Base-by-base conservation (phyloP, 495 filamentous ascomycete genomes). In the Aspergillus cavernicola region DNA sequence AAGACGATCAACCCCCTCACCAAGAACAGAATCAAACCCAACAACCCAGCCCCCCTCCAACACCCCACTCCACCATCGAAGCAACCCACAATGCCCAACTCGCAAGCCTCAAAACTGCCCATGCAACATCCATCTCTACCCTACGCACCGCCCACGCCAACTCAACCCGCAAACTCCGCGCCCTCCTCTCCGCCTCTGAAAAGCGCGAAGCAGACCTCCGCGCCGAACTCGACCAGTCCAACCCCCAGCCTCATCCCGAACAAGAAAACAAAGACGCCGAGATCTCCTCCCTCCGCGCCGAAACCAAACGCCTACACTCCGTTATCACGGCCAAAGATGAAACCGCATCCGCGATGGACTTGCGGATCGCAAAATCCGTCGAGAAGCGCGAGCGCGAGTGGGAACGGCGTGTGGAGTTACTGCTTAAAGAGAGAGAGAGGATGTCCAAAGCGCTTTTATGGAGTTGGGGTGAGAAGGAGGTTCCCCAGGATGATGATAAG, bases 1-100 rank as follows among this genome's bases (percentile, higher is more conserved):
- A 93, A 63, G 89, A 93, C 18, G 90, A 96, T 65, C 89, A 66
- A 44, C 6, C 16, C 20, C 47, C 46, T 9, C 18, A 49, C 60
- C 8, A 69, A 59, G 28, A 65, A 64, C 63, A 12, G 66, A 58
- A 43, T 62, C 66, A 38, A 64, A 61, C n/a, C 63, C 55, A 67
- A 61, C 15, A 61, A 52, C 5, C 65, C 64, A 36, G 66, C 63
- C 19, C 65, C 60, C 38, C 43, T 15, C 29, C 28, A 52, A 7
- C 67, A 38, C 20, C 52, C 46, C 33, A 43, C 45, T 52, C 63
- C n/a, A 59, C 61, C 11, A 52, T 70, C 10, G 61, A 75, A 55
- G 63, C 65, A 52, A 53, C 64, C 11, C 70, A 72, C 47, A 69
- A 71, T 55, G 61, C 66, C 16, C 73, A 72, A 39, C 62, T 76